Percentiles rank a stretch among this genome's conserved stretches.
These are phyloP conservation scores for Globisporangium nunn DNA, from an alignment of 352 stramenopile species.

Conservation along the genomic window DNA sequence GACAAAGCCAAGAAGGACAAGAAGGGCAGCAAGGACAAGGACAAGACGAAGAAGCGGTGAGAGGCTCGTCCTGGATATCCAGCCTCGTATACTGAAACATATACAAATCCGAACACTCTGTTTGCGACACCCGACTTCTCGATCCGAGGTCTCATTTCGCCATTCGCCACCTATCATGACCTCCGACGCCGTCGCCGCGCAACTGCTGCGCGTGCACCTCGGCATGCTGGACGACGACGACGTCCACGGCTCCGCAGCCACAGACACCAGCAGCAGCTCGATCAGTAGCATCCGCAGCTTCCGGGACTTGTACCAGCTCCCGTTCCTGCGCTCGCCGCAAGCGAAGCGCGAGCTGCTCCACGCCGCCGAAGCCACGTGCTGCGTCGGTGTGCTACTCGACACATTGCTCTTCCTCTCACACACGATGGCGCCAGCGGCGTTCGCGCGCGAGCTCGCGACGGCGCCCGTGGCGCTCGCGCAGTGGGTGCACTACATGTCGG, in stretches of 20 bases:
- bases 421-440: constrained; percentile 53
- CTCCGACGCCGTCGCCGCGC: constrained; percentile 39
- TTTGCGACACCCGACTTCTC: too few relatives aligned
- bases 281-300: constrained; percentile 24
- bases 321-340: constrained; percentile 20
- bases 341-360: constrained; percentile 47
- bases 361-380: constrained; percentile 38
- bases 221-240: constrained; percentile 37
- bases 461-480: constrained; percentile 39
- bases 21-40: constrained; percentile 11
- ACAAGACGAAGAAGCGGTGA: constrained; percentile 15
- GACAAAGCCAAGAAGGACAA: constrained; percentile 18
- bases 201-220: constrained; percentile 85
- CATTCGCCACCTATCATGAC: neutral
- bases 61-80: too few relatives aligned
- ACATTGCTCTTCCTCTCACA: constrained; percentile 72
- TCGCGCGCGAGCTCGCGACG: constrained; percentile 36
- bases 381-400: constrained; percentile 56
- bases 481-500: constrained; percentile 61
- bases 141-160: too few relatives aligned
- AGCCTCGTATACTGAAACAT: too few relatives aligned
- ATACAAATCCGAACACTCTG: too few relatives aligned
- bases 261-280: neutral
- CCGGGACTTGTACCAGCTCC: constrained; percentile 45
- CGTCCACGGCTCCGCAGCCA: too few relatives aligned